phyloP scores from a whole-genome alignment of 768 basidiomycete species.

The Tulasnella calospora region DNA sequence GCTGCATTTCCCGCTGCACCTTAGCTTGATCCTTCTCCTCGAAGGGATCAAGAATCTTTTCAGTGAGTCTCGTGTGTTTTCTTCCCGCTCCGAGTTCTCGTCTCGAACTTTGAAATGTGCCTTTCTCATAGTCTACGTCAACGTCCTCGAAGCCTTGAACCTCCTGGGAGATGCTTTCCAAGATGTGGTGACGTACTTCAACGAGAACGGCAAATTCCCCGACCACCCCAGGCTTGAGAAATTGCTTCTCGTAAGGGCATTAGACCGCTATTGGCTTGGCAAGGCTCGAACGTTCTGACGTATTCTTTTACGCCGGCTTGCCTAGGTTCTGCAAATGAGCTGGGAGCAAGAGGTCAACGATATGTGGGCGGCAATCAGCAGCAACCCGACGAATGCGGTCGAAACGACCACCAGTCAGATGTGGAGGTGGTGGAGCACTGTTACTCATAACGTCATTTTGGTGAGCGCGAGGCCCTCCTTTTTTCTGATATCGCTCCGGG shows the following conservation, averaged over 20 bases:
- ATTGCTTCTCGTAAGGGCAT: not conserved
- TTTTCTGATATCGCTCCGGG: not conserved
- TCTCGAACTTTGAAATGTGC: not conserved
- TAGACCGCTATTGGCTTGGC: too few species aligned
- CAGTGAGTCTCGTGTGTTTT: not conserved
- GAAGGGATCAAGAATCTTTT: slow-evolving; percentile 6
- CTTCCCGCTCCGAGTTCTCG: too few species aligned
- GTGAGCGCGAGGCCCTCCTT: not conserved
- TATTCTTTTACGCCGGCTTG: not conserved
- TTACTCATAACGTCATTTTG: not conserved
- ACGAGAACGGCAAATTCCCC: not conserved
- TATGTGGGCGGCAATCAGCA: not conserved
- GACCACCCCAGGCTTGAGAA: not conserved
- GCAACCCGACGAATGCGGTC: not conserved
- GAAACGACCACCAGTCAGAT: not conserved
- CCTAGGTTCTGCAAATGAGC: not conserved
- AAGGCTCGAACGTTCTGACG: not conserved
- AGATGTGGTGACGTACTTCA: not conserved
- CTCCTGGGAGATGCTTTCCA: not conserved
- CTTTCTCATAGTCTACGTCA: not conserved
- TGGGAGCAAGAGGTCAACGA: not conserved
- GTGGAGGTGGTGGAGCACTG: not conserved
- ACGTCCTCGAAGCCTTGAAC: not conserved
- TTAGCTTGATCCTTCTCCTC: slow-evolving; percentile 2
- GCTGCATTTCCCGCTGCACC: slow-evolving; percentile 16